Conservation (phyloP, 139 green algal species). For the Volvox africanus region DNA sequence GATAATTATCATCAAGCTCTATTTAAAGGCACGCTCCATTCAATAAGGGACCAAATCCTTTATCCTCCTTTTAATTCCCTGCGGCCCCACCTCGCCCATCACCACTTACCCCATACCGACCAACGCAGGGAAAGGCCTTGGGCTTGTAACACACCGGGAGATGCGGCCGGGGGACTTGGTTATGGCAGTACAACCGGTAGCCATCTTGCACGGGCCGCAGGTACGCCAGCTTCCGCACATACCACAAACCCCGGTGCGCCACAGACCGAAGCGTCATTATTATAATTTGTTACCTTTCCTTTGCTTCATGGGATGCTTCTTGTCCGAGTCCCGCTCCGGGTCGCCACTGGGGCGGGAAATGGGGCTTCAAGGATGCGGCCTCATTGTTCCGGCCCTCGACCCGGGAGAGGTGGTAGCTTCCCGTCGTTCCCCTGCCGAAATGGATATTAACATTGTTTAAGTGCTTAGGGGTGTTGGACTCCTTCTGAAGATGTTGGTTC, state of each 20-base stretch:
- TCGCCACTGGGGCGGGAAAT: not conserved
- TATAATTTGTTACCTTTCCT: not conserved
- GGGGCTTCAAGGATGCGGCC: not conserved
- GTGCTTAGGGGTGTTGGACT: too few relatives aligned
- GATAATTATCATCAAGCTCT: not conserved
- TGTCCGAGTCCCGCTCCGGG: not conserved
- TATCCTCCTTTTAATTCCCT: not conserved
- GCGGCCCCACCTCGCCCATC: not conserved
- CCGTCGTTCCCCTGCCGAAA: too few relatives aligned
- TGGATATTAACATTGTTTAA: too few relatives aligned
- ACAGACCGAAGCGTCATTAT: not conserved
- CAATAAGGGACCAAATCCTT: too few relatives aligned
- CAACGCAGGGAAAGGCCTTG: conserved; percentile 27
- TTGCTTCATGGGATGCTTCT: not conserved
- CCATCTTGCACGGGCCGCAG: conserved; percentile 29
- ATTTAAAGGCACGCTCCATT: not conserved
- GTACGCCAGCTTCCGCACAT: not conserved
- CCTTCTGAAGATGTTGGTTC: too few relatives aligned
- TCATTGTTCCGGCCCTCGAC: not conserved
- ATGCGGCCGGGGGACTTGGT: conserved; percentile 7
- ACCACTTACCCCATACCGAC: not conserved
- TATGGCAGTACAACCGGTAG: conserved; percentile 28
- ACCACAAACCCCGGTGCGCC: not conserved
- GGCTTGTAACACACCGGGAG: not conserved
- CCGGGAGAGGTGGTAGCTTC: too few relatives aligned